Base-by-base conservation (phyloP, 768 basidiomycete species). In the Lentinula sp. region DNA sequence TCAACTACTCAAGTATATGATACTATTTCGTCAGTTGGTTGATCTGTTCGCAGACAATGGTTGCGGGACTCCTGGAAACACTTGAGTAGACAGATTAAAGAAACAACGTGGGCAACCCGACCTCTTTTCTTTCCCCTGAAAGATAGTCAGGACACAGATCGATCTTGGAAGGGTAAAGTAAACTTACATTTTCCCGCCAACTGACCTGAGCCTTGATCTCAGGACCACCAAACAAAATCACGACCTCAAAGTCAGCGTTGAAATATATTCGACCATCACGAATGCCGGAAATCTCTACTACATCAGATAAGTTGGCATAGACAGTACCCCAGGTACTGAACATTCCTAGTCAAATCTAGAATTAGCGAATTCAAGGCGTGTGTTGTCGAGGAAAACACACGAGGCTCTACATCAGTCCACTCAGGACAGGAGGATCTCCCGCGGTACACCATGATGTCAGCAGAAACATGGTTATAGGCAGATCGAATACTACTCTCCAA, bases 141-240 rank as follows among this genome's bases (percentile, higher is more conserved):
- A 52, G 11, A 2, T 13, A 3, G 28, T 52, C 28, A 52, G 23
- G 13, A 32, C n/a, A 23, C 15, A 31, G 8, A 28, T 52, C 4
- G 9, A 52, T 21, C 16, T 23, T 18, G 13, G 9, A 11, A 40
- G 5, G 11, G n/a, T 9, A 13, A 40, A 21, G 10, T 15, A 42
- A 18, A 68, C 74, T 42, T 59, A 74, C 73, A 48, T 70, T 71
- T 18, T 76, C 74, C 55, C 64, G 55, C 74, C 75, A 74, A 59
- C 69, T 62, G 57, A 76, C 68, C 35, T 73, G 68, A 1, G 74
- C 75, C 31, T 64, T 69, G 58, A 76, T 68, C 58, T 74, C 75
- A 2, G 74, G 72, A 52, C 71, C 48, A 18, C 73, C 73, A 23
- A 74, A 75, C 40, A 71, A 60, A 18, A 74, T 57, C 6, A 74